A percentile compares a stretch with the other conserved stretches of the same genome.
These are phyloP conservation scores for Rubroshorea leprosula DNA, from an alignment of 345 rosid genomes.

Conservation along the genomic window DNA sequence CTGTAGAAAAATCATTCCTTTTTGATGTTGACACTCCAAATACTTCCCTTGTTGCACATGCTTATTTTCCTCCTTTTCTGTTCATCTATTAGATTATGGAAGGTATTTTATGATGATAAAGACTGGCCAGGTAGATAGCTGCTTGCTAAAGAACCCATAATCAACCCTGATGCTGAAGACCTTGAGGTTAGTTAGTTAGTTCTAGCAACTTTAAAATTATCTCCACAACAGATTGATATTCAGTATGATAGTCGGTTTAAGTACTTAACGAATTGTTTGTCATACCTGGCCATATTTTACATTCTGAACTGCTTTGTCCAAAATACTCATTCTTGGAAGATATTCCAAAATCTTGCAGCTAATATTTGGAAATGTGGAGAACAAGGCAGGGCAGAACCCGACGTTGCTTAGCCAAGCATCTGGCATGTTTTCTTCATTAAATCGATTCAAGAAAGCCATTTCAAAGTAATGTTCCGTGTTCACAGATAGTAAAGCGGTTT, in stretches of 20 bases:
- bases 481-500: background rate
- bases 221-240: background rate
- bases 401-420: constrained; percentile 72
- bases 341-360: constrained; percentile 32
- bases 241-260: too few relatives aligned
- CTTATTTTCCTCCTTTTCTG: background rate
- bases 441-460: constrained; percentile 80
- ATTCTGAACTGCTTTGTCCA: background rate
- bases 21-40: background rate
- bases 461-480: constrained; percentile 30
- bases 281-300: too few relatives aligned
- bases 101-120: constrained; percentile 84
- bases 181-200: constrained; percentile 65
- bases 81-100: constrained; percentile 53
- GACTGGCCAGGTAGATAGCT: constrained; percentile 71
- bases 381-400: constrained; percentile 49
- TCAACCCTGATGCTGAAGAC: constrained; percentile 88
- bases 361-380: constrained; percentile 59
- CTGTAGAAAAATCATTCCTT: too few relatives aligned
- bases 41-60: background rate
- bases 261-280: too few relatives aligned
- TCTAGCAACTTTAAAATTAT: background rate
- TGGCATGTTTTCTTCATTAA: constrained; percentile 69
- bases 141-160: constrained; percentile 73
- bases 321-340: too few relatives aligned